Percentiles rank a stretch among this genome's conserved stretches.
phyloP scores from a whole-genome alignment of 2,329 filamentous ascomycete species.

The Claviceps capensis region DNA sequence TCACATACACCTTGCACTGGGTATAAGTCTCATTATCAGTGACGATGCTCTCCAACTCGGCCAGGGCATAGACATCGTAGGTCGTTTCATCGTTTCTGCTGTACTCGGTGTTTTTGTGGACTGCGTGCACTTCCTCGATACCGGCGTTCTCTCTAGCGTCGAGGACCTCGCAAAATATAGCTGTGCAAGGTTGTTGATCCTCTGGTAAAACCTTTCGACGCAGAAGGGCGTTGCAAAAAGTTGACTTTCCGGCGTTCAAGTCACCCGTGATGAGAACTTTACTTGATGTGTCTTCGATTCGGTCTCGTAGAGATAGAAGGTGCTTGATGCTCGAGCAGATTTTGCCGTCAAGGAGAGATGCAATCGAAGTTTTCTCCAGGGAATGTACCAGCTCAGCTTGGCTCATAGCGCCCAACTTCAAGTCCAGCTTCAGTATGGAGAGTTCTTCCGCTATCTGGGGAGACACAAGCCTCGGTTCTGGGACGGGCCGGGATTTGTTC shows the following conservation, averaged over 20 bases:
- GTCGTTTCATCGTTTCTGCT: constrained; percentile 86
- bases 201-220: constrained; percentile 87
- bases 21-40: constrained; percentile 77
- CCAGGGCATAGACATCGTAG: constrained; percentile 72
- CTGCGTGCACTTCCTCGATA: constrained; percentile 88
- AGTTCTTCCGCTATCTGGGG: constrained; percentile 93
- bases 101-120: constrained; percentile 69
- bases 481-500: constrained; percentile 38
- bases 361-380: constrained; percentile 81
- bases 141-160: constrained; percentile 84
- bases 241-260: constrained; percentile 94
- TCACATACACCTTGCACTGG: constrained; percentile 95
- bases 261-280: constrained; percentile 95
- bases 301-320: constrained; percentile 70
- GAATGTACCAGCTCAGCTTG: constrained; percentile 91
- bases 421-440: constrained; percentile 84
- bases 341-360: constrained; percentile 81
- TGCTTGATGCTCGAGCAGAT: constrained; percentile 91
- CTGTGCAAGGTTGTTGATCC: constrained; percentile 95
- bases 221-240: constrained; percentile 94
- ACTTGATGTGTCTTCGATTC: constrained; percentile 93
- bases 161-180: constrained; percentile 94
- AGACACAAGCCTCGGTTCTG: constrained; percentile 74
- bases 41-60: constrained; percentile 77
- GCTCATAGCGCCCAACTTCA: constrained; percentile 76